Evolutionary conservation across 768 basidiomycete species (phyloP).

Genomic region (Pleurotus tuoliensis): DNA sequence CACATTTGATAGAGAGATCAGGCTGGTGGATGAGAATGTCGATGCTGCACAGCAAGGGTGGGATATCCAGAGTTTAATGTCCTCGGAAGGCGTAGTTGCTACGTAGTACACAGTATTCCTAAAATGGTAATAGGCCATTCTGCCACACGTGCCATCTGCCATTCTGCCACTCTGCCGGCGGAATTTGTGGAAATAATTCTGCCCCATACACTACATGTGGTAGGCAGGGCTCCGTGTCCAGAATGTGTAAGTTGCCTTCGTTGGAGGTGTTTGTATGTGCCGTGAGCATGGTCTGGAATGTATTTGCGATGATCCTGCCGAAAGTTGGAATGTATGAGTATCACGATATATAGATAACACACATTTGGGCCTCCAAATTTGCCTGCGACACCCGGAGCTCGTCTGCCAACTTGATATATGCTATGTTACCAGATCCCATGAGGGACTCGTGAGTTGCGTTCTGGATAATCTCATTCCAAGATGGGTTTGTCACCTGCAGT

Average conservation of each 20-base stretch:
- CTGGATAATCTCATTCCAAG: neutral
- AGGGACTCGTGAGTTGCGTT: neutral
- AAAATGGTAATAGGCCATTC: no score
- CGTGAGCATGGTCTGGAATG: neutral
- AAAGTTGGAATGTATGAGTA: neutral
- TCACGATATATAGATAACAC: neutral
- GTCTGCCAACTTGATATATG: neutral
- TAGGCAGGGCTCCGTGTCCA: neutral
- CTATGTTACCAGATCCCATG: neutral
- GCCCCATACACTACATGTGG: no score
- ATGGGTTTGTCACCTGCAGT: no score
- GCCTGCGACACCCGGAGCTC: neutral
- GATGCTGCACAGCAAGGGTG: no score
- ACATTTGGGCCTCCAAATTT: constrained; percentile 1
- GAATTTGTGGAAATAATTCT: no score
- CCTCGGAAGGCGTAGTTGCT: no score
- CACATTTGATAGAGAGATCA: no score
- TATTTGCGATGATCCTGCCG: neutral
- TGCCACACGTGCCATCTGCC: no score
- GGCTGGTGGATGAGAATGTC: no score
- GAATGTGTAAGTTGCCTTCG: neutral
- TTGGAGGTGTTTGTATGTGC: neutral
- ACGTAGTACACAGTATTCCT: no score
- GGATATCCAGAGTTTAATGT: no score
- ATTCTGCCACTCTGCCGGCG: no score